Conservation (phyloP, 176 grass and related monocot species). For the Alopecurus myosuroides region DNA sequence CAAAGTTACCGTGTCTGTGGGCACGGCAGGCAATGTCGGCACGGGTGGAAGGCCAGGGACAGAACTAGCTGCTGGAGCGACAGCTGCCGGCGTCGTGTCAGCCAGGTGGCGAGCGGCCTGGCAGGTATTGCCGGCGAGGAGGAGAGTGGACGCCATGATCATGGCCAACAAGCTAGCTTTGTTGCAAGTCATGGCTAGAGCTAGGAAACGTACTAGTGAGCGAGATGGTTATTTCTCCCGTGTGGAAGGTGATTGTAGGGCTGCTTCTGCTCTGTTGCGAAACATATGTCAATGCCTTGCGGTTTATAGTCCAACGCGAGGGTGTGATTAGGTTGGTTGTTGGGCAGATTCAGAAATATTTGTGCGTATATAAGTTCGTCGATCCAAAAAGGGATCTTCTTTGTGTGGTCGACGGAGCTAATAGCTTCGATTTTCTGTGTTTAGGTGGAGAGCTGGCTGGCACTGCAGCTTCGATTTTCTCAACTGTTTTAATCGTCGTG, state of each 20-base stretch:
- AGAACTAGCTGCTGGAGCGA: not conserved
- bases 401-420: not conserved
- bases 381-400: not conserved
- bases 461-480: not conserved
- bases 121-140: not conserved
- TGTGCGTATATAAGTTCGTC: not conserved
- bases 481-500: not conserved
- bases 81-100: not conserved
- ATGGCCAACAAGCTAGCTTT: not conserved
- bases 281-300: not conserved
- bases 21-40: not conserved
- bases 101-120: constrained; percentile 1
- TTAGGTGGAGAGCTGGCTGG: not conserved
- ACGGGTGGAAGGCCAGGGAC: not conserved
- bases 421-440: not conserved
- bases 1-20: not conserved
- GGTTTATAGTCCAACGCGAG: not conserved
- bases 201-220: too few relatives aligned
- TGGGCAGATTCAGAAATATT: constrained; percentile 6
- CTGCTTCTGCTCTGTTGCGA: not conserved
- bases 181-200: not conserved
- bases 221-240: not conserved
- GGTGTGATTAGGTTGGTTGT: not conserved
- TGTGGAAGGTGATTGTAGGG: not conserved
- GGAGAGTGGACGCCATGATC: not conserved